Base-by-base conservation (phyloP, 2,329 filamentous ascomycete genomes). In the Aspergillus melleus region DNA sequence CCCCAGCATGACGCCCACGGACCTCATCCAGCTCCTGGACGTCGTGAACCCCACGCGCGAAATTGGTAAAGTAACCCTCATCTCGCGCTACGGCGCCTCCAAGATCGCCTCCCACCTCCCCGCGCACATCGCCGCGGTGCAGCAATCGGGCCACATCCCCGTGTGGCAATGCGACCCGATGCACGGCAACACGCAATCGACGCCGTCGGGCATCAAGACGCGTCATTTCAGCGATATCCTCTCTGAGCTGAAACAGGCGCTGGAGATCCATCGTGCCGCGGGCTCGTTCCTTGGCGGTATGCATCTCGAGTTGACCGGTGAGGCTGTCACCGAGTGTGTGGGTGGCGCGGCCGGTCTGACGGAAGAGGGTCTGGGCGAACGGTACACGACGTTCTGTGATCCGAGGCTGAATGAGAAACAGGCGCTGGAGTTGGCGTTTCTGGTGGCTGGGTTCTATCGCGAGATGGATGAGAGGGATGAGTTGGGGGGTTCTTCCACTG, bases 101-200 rank as follows among this genome's bases (percentile, higher is more conserved):
- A 90, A 90, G 67, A 91, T 99, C 47, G 81, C 86, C 53, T 77
- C 84, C 5, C 86, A 96, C 63, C 85, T 99, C 0, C 91, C 92
- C 0, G 83, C 80, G 9, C 95, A 98, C 77, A 98, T 99, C 73
- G 87, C 90, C 66, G 92, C 91, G 42, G 94, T 99, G 26, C 90
- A 95, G 75, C 83, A 83, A 68, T 93, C 90, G 59, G 92, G 84
- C 0, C 87, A 89, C 71, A 70, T 83, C 22, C 92, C 96, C 4
- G 91, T 97, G 68, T 98, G 94, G 94, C 95, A 98, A 79, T 98
- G 94, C 79, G 95, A 99, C 77, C 95, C 95, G 22, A 99, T 99
- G 95, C 95, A 99, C 78, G 95, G 95, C 30, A 89, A 89, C 73
- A 88, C 85, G 0, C 81, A 83, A 52, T 81, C 82, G 52, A 94